Evolutionary conservation across 2,329 filamentous ascomycete species (phyloP).

Genomic region (Fusarium protoensiforme): DNA sequence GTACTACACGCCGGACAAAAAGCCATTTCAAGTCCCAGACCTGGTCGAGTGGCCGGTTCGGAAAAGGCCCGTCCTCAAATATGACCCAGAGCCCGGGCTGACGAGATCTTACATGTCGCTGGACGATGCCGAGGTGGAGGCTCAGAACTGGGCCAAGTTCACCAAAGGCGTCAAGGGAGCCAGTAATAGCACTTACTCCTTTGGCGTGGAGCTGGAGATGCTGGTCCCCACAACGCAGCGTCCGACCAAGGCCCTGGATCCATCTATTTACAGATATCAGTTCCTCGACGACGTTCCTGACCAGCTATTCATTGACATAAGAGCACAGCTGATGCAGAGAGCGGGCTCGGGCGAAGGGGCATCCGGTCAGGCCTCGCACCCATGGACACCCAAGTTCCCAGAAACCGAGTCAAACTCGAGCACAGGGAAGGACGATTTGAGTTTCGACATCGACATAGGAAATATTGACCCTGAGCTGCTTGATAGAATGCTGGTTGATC

Average conservation of each 20-base stretch:
- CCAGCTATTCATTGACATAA: background rate
- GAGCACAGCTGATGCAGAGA: background rate
- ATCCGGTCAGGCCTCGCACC: background rate
- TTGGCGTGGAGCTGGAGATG: constrained; percentile 37
- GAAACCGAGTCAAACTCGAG: background rate
- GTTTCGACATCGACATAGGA: background rate
- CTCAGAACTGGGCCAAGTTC: background rate
- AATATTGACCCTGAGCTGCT: background rate
- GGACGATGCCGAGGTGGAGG: background rate
- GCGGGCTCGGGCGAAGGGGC: too few relatives aligned
- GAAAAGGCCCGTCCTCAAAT: background rate
- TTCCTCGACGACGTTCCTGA: background rate
- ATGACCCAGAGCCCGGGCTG: background rate
- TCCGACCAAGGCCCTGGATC: background rate
- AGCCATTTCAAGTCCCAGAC: constrained; percentile 1
- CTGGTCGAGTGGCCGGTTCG: constrained; percentile 9
- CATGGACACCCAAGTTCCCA: background rate
- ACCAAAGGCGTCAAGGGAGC: background rate
- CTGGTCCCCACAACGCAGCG: constrained; percentile 1
- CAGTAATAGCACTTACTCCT: constrained; percentile 16
- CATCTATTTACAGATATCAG: background rate
- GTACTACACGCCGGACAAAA: background rate
- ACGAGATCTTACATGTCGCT: background rate
- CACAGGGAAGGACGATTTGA: background rate
- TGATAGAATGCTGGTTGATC: background rate